A percentile compares a stretch with the other conserved stretches of the same genome.
These are phyloP conservation scores for Diaporthe nobilis DNA, from an alignment of 2,329 filamentous ascomycete species.

Conservation along the genomic window DNA sequence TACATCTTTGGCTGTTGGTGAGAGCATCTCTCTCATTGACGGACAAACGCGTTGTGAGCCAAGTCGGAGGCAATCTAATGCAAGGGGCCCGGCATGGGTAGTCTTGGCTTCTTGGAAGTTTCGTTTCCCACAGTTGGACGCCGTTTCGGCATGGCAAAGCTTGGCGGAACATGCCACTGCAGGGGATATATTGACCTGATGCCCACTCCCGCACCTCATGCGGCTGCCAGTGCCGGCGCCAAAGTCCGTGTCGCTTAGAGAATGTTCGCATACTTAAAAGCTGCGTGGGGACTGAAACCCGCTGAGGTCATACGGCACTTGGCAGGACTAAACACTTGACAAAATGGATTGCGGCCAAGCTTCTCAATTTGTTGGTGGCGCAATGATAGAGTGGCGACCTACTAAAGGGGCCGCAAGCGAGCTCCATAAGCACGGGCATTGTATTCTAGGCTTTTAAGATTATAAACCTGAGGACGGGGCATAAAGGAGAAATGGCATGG, in stretches of 20 bases:
- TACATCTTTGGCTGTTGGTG: not conserved
- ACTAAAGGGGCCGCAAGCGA: not conserved
- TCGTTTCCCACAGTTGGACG: constrained; percentile 17
- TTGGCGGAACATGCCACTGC: constrained; percentile 12
- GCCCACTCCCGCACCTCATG: not conserved
- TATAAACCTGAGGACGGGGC: not conserved
- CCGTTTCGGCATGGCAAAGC: constrained; percentile 4
- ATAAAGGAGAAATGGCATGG: not conserved
- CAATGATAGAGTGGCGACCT: not conserved
- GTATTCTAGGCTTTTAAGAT: not conserved
- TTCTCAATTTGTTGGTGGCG: not conserved
- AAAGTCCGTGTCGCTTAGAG: not conserved
- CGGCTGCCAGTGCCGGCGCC: constrained; percentile 8
- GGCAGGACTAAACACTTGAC: not conserved
- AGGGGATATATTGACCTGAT: constrained; percentile 1
- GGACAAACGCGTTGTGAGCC: not conserved
- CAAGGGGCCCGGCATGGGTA: constrained; percentile 6
- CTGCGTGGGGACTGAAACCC: not conserved
- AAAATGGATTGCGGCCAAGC: constrained; percentile 5
- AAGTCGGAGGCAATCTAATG: constrained; percentile 23
- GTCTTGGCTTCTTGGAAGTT: constrained; percentile 21
- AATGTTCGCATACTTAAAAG: not conserved
- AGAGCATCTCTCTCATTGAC: not conserved
- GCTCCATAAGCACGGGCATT: not conserved
- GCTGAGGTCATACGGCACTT: constrained; percentile 3